Evolutionary conservation across 768 basidiomycete genomes (phyloP).

Genomic region (Naganishia friedmannii): DNA sequence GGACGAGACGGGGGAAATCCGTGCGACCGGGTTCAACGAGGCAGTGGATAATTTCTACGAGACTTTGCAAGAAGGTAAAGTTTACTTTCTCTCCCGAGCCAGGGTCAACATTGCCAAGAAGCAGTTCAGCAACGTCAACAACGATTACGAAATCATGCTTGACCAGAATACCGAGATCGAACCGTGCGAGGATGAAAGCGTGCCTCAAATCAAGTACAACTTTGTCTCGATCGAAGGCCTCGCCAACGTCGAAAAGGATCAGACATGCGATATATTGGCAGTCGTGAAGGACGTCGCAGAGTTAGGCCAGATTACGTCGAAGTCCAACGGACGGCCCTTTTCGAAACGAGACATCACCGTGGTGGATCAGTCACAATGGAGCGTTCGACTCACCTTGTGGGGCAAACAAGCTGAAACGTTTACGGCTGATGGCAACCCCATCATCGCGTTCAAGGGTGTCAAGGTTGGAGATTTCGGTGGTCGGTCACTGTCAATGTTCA

Average conservation of each 20-base stretch:
- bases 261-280: conserved; percentile 82
- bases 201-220: conserved; percentile 79
- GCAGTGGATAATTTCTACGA: conserved; percentile 78
- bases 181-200: conserved; percentile 76
- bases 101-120: conserved; percentile 94
- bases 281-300: conserved; percentile 75
- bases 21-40: conserved; percentile 84
- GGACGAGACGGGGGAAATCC: conserved; percentile 84
- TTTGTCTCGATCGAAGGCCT: conserved; percentile 69
- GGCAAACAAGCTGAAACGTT: conserved; percentile 89
- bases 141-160: conserved; percentile 90
- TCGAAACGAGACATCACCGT: conserved; percentile 84
- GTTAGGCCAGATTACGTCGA: conserved; percentile 69
- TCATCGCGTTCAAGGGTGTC: conserved; percentile 90
- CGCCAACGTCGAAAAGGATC: conserved; percentile 68
- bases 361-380: conserved; percentile 75
- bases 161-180: conserved; percentile 79
- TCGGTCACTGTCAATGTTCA: conserved; percentile 77
- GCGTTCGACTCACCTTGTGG: conserved; percentile 86
- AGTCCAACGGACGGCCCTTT: conserved; percentile 71
- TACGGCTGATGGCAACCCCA: conserved; percentile 60
- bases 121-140: conserved; percentile 83
- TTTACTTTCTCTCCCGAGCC: conserved; percentile 81
- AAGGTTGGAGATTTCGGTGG: conserved; percentile 90
- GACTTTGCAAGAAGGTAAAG: conserved; percentile 80